Conservation (phyloP, 257 asterid genomes). For the Solanum pennellii region DNA sequence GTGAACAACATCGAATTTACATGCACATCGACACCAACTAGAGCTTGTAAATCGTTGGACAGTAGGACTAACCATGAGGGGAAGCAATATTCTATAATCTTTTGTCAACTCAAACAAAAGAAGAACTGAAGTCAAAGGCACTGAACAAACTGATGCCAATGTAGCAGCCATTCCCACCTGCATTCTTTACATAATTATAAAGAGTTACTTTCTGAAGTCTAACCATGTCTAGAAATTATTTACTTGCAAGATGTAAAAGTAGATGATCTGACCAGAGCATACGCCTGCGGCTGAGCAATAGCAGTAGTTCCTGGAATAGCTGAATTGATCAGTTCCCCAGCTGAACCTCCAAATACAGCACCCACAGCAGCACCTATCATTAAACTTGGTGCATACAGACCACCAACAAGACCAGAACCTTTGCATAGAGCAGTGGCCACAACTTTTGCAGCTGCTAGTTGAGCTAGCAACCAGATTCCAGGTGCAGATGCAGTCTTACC, state of each 20-base stretch:
- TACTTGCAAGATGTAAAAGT: not conserved
- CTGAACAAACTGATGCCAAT: constrained; percentile 89
- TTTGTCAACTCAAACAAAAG: constrained; percentile 90
- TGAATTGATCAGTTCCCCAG: constrained; percentile 79
- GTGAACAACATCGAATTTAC: not conserved
- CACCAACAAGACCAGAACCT: constrained; percentile 97
- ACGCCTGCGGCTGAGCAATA: constrained; percentile 96
- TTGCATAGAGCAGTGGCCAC: constrained; percentile 88
- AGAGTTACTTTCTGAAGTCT: not conserved
- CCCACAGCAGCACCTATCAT: constrained; percentile 99
- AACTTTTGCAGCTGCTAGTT: constrained; percentile 88
- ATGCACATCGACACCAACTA: not conserved
- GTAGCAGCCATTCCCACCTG: constrained; percentile 99
- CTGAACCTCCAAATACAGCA: constrained; percentile 93
- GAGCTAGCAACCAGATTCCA: constrained; percentile 92
- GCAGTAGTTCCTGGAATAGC: constrained; percentile 97
- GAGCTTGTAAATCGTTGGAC: not conserved
- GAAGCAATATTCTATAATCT: constrained; percentile 96
- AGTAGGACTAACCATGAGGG: constrained; percentile 62
- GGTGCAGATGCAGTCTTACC: constrained; percentile 99
- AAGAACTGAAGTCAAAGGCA: constrained; percentile 88
- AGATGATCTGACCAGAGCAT: constrained; percentile 49
- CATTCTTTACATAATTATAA: constrained; percentile 2
- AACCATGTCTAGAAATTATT: not conserved
- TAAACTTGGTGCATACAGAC: constrained; percentile 94